Base-by-base conservation (phyloP, 495 filamentous ascomycete species). In the Aspergillus sclerotiicarbonarius region DNA sequence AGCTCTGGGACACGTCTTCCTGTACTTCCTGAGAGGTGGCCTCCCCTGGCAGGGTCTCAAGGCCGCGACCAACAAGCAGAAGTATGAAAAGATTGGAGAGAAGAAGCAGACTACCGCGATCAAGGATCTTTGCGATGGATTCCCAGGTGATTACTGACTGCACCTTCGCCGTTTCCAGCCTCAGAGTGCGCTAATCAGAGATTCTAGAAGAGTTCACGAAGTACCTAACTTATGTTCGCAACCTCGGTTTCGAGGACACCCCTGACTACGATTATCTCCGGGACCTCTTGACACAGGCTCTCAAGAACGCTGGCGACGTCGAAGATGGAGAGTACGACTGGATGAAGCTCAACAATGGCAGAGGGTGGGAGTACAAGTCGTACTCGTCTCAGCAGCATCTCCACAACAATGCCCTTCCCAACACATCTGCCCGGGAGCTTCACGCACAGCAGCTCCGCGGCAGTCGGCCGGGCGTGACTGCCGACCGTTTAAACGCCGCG, bases 81-180 rank as follows among this genome's bases (percentile, higher is more conserved):
- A 99, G 77, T 99, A 99, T 64, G 94, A 99, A 76, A 98, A 98
- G 80, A 99, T 99, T 73, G 94, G 94, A 31, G 95, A 99, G 77
- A 98, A 98, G 88, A 99, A 99, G 78, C 94, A 98, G 77, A 96
- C 93, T 0, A 98, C 94, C 21, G 82, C 84, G 0, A 93, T 99
- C 81, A 95, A 96, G 74, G 95, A 99, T 65, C 85, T 99, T 4
- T 98, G 94, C 66, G 92, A 97, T 57, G 88, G 90, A 49, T 98
- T 93, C 77, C 94, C 94, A 64, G 87, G 86, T 89, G 81, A 12
- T 61, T 64, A 35, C 41, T 64, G 61, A 19, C 12, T 16, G 15
- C 20, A 16, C 30, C 32, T 39, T 16, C 31, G 8, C 31, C 32
- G 31, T 39, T 10, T 32, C 7, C 21, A 15, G 16, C 19, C 12